Evolutionary conservation across 202 grass and related monocot genomes (phyloP).

Genomic region (Eragrostis tef): DNA sequence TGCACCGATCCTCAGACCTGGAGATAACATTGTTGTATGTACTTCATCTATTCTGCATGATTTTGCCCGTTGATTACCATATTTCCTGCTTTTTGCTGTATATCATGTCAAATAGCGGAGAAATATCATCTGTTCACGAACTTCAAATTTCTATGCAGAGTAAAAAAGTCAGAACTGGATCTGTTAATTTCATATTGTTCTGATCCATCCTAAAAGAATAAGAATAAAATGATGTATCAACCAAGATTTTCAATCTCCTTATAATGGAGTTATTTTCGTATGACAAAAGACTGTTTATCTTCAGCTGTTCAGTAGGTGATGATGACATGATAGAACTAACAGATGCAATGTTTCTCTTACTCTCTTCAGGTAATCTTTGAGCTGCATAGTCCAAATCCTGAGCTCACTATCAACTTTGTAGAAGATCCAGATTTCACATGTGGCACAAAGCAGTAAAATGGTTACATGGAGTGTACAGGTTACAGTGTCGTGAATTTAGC

Average conservation of each 20-base stretch:
- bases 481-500: background rate
- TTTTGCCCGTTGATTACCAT: background rate
- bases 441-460: conserved; percentile 39
- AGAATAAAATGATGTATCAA: no score
- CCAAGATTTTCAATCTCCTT: background rate
- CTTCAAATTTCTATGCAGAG: background rate
- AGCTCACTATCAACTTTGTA: conserved; percentile 65
- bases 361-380: conserved; percentile 81
- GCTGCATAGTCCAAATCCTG: conserved; percentile 62
- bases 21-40: conserved; percentile 79
- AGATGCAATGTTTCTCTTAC: background rate
- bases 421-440: conserved; percentile 86
- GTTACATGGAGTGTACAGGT: background rate
- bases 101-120: background rate
- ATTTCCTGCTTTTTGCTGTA: background rate
- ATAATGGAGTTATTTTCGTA: background rate
- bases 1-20: conserved; percentile 70
- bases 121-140: background rate
- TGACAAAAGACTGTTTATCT: background rate
- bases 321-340: background rate
- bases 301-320: background rate
- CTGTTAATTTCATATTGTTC: conserved; percentile 9
- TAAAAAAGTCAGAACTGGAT: background rate
- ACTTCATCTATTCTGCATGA: conserved; percentile 20
- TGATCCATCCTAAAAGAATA: background rate